These are phyloP conservation scores for Capronia americana DNA, from an alignment of 2,329 filamentous ascomycete species.

Conservation along the genomic window DNA sequence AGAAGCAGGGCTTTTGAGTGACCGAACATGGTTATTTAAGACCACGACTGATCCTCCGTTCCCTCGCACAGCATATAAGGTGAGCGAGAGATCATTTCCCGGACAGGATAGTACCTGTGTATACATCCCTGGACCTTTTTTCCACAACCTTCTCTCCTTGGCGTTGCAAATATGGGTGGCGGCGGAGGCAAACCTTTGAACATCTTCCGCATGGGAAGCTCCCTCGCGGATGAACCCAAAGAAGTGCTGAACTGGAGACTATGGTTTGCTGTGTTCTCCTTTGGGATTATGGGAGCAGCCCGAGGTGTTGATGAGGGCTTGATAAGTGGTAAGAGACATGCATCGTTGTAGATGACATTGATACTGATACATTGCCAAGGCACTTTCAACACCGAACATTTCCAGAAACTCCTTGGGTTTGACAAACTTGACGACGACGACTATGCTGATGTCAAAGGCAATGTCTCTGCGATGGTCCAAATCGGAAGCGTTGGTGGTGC, in stretches of 20 bases:
- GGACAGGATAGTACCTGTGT: not conserved
- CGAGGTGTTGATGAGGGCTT: constrained; percentile 38
- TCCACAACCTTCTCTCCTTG: not conserved
- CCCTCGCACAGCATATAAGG: not conserved
- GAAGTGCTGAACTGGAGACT: constrained; percentile 46
- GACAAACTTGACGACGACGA: constrained; percentile 36
- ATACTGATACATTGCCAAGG: constrained; percentile 25
- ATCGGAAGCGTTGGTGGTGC: constrained; percentile 49
- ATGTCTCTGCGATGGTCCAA: constrained; percentile 51
- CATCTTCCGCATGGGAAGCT: constrained; percentile 43
- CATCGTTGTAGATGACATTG: not conserved
- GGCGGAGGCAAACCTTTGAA: constrained; percentile 46
- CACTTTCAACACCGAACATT: constrained; percentile 43
- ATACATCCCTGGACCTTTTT: not conserved
- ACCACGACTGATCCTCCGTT: not conserved
- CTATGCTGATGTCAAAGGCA: constrained; percentile 45
- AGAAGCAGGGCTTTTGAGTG: not conserved
- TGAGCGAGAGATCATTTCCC: not conserved
- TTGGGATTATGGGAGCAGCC: constrained; percentile 40
- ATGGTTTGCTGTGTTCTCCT: constrained; percentile 39
- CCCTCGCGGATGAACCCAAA: constrained; percentile 41
- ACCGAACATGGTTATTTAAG: constrained; percentile 13
- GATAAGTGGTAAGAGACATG: constrained; percentile 28
- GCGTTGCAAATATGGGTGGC: constrained; percentile 12
- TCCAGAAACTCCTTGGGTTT: constrained; percentile 33